phyloP scores from a whole-genome alignment of 2,329 filamentous ascomycete species.

The Graphilbum fragrans region DNA sequence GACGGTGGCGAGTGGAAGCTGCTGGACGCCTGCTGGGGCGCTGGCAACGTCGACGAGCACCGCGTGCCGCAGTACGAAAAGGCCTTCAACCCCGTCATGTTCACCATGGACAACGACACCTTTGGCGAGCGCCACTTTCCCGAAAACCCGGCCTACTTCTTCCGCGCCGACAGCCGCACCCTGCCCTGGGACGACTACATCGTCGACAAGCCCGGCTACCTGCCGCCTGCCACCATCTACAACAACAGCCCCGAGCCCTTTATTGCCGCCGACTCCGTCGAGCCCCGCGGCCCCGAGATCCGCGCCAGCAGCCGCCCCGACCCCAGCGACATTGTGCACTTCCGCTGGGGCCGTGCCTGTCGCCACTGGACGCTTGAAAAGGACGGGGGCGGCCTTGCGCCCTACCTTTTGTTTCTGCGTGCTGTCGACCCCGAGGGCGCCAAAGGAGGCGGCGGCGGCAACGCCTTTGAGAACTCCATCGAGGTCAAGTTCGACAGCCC shows the following conservation, averaged over 20 bases:
- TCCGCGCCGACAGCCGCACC: slow-evolving; percentile 56
- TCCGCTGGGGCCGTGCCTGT: slow-evolving; percentile 71
- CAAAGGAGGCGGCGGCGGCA: slow-evolving; percentile 14
- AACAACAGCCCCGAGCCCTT: slow-evolving; percentile 34
- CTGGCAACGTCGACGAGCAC: slow-evolving; percentile 51
- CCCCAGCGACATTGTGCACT: slow-evolving; percentile 49
- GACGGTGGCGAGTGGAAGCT: slow-evolving; percentile 86
- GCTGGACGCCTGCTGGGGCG: slow-evolving; percentile 86
- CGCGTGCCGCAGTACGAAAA: slow-evolving; percentile 48
- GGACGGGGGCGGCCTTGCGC: slow-evolving; percentile 54
- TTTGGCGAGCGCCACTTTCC: slow-evolving; percentile 80
- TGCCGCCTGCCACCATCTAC: slow-evolving; percentile 34
- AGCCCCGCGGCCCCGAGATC: slow-evolving; percentile 36
- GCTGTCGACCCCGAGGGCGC: slow-evolving; percentile 44
- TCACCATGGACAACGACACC: slow-evolving; percentile 56
- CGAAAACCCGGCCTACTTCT: slow-evolving; percentile 53
- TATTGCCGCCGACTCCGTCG: slow-evolving; percentile 44
- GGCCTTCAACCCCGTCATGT: slow-evolving; percentile 52
- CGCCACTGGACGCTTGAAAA: slow-evolving; percentile 69
- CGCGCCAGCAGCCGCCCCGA: slow-evolving; percentile 38
- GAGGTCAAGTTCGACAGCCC: slow-evolving; percentile 60
- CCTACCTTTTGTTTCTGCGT: slow-evolving; percentile 55
- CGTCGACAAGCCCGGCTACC: slow-evolving; percentile 41
- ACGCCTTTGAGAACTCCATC: slow-evolving; percentile 33
- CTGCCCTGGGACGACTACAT: slow-evolving; percentile 76